Evolutionary conservation across 805 yeast genomes (phyloP).

Genomic region (Metschnikowia reukaufii): DNA sequence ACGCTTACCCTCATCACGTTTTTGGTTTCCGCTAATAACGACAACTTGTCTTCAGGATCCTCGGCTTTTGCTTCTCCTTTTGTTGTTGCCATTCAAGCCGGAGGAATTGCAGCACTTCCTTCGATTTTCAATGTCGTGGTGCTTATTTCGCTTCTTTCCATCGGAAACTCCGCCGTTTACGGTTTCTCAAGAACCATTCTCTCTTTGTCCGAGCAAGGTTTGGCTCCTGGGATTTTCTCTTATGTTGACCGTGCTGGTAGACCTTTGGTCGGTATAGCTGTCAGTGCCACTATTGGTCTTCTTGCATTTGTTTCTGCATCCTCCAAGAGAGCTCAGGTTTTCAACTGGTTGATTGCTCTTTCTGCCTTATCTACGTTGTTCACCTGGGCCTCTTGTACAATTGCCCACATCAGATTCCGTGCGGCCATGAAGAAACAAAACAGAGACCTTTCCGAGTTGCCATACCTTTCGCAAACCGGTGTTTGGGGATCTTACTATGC

Average conservation of each 20-base stretch:
- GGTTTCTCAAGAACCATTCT: constrained; percentile 44
- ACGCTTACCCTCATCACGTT: constrained; percentile 42
- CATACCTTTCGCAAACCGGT: constrained; percentile 54
- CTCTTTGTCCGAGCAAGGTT: constrained; percentile 41
- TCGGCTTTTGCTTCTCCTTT: constrained; percentile 42
- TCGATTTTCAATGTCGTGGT: constrained; percentile 45
- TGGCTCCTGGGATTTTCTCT: constrained; percentile 35
- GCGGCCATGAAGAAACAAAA: constrained; percentile 41
- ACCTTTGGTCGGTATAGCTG: constrained; percentile 38
- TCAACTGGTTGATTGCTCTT: constrained; percentile 43
- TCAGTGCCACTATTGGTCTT: constrained; percentile 36
- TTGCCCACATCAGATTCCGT: constrained; percentile 43
- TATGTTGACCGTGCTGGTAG: constrained; percentile 43
- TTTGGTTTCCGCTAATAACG: constrained; percentile 35
- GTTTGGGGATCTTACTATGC: constrained; percentile 28
- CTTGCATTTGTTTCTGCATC: constrained; percentile 44
- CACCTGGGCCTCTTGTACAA: constrained; percentile 43
- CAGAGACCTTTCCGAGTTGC: constrained; percentile 47
- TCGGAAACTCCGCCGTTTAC: constrained; percentile 45
- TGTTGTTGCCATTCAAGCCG: constrained; percentile 43
- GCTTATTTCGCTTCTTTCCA: constrained; percentile 40
- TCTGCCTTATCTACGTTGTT: constrained; percentile 44
- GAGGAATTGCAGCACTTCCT: constrained; percentile 42
- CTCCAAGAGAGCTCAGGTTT: constrained; percentile 36
- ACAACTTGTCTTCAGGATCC: constrained; percentile 26